Conservation (phyloP, 441 rosid species). For the Mallotus repandus region DNA sequence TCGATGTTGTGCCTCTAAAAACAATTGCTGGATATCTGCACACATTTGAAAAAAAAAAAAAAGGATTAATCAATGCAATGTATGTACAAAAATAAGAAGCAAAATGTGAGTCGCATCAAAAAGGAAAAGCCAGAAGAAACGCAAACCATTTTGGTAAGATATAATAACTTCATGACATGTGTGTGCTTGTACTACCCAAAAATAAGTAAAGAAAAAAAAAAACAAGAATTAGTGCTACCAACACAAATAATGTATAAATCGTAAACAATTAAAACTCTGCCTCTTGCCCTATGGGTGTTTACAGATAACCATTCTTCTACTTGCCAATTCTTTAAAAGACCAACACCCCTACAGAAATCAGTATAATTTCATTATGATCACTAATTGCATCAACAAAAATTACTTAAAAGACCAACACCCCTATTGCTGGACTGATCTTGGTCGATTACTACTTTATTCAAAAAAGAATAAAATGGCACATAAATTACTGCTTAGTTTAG, state of each 20-base stretch:
- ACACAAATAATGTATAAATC: no score
- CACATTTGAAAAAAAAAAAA: background rate
- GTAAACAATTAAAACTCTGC: no score
- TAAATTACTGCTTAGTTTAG: background rate
- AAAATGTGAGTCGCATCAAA: background rate
- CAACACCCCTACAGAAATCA: no score
- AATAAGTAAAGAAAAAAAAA: background rate
- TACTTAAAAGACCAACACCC: no score
- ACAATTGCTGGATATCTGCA: slow-evolving; percentile 75
- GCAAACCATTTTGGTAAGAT: background rate
- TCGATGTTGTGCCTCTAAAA: slow-evolving; percentile 81
- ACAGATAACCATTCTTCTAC: no score
- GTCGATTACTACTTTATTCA: background rate
- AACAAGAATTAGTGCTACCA: background rate
- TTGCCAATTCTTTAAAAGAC: no score
- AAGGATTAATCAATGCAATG: slow-evolving; percentile 10
- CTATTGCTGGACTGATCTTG: no score
- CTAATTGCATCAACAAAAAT: background rate
- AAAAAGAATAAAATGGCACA: no score
- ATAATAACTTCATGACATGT: background rate
- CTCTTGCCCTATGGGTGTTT: no score
- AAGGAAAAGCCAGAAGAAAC: slow-evolving; percentile 1
- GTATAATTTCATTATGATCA: background rate
- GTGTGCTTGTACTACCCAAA: background rate
- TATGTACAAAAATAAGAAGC: background rate